Conservation (phyloP, 2,329 filamentous ascomycete species). For the Colletotrichum trifolii region DNA sequence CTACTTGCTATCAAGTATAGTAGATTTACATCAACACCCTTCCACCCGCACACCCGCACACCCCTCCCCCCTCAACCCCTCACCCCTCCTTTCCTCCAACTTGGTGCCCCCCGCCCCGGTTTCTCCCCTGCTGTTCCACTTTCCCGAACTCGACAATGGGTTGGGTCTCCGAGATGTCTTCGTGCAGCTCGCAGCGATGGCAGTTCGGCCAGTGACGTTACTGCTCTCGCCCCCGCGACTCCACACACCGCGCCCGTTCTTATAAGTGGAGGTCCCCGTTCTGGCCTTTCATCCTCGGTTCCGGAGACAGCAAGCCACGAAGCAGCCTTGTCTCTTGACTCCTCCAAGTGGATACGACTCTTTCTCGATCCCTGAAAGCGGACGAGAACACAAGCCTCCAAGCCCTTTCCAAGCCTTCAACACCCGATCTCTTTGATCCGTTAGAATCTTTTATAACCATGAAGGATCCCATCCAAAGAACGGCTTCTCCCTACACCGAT, state of each 20-base stretch:
- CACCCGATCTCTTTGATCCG: slow-evolving; percentile 26
- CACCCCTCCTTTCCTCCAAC: neutral
- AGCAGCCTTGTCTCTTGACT: slow-evolving; percentile 30
- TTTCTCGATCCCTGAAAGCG: slow-evolving; percentile 35
- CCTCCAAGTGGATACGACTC: slow-evolving; percentile 31
- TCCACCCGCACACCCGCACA: slow-evolving; percentile 3
- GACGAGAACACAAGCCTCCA: slow-evolving; percentile 35
- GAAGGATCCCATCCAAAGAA: slow-evolving; percentile 53
- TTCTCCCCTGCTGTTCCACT: slow-evolving; percentile 24
- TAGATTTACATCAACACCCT: neutral
- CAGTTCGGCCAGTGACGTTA: slow-evolving; percentile 20
- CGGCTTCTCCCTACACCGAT: slow-evolving; percentile 51
- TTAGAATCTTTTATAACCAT: slow-evolving; percentile 48
- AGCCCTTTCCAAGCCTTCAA: slow-evolving; percentile 34
- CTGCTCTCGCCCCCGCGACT: slow-evolving; percentile 32
- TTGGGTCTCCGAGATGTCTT: slow-evolving; percentile 34
- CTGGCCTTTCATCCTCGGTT: slow-evolving; percentile 35
- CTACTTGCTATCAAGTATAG: too few species aligned
- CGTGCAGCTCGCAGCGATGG: slow-evolving; percentile 31
- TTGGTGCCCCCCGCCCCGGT: slow-evolving; percentile 8
- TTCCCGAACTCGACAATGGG: slow-evolving; percentile 32
- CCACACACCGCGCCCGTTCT: slow-evolving; percentile 34
- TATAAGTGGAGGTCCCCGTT: slow-evolving; percentile 35
- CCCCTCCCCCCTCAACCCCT: slow-evolving; percentile 3
- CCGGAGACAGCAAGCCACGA: slow-evolving; percentile 30